Conservation (phyloP, 2,329 filamentous ascomycete genomes). For the Fusarium sp. region DNA sequence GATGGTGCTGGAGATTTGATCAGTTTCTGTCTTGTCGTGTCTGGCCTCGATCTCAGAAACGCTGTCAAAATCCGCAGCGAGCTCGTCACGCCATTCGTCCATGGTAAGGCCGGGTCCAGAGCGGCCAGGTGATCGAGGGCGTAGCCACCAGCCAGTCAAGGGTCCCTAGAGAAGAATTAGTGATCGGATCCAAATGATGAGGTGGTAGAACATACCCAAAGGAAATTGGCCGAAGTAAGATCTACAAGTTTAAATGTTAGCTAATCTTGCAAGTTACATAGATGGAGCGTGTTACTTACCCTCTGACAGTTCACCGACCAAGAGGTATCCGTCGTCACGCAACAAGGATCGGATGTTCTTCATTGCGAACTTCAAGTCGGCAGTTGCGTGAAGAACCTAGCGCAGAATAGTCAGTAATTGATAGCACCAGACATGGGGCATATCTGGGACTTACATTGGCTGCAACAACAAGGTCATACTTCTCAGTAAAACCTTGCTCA, state of each 20-base stretch:
- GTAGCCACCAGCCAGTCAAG: conserved; percentile 40
- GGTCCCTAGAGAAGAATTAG: conserved; percentile 31
- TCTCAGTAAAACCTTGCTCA: conserved; percentile 37
- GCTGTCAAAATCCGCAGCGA: conserved; percentile 35
- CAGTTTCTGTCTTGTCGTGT: background rate
- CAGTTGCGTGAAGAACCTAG: conserved; percentile 38
- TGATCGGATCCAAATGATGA: background rate
- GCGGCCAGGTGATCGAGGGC: conserved; percentile 38
- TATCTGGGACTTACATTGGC: conserved; percentile 29
- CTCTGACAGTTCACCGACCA: conserved; percentile 40
- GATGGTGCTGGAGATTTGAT: conserved; percentile 38
- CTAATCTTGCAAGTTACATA: background rate
- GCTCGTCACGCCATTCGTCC: conserved; percentile 39
- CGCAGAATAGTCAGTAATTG: background rate
- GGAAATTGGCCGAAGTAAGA: conserved; percentile 39
- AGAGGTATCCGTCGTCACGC: conserved; percentile 37
- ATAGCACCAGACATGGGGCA: background rate
- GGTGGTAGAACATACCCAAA: conserved; percentile 23
- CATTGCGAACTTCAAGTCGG: conserved; percentile 34
- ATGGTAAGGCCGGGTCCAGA: conserved; percentile 39
- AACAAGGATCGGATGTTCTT: conserved; percentile 40
- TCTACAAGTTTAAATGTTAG: conserved; percentile 22
- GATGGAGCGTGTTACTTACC: conserved; percentile 15
- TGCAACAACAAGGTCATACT: conserved; percentile 40
- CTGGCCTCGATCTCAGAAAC: conserved; percentile 30